Evolutionary conservation across 192 early-diverging fungal genomes (phyloP), one percentile per base, ranked within the genome.

Genomic region (Radiomyces spectabilis): DNA sequence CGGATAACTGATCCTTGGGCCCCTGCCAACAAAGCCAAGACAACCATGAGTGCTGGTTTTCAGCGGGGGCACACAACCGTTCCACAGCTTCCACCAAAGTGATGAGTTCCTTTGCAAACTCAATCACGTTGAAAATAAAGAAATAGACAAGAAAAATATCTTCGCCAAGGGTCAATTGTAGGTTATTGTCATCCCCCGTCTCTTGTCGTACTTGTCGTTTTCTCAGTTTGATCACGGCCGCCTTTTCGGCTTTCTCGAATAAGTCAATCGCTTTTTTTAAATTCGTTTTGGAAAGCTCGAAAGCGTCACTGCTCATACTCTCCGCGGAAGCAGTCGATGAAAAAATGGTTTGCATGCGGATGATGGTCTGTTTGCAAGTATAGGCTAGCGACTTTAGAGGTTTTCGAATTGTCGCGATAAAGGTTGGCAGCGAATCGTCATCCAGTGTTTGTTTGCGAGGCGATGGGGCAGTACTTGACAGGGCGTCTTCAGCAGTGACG

Each of bases 61-160:
- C 13, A 35, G 19, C 10, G 8, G 34, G 16, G n/a, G 37, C 15
- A 26, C 33, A 52, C 12, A 57, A 35, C 8, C 15, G 18, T 26
- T 57, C 43, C 1, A 52, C 62, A n/a, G 55, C 38, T 0, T 51
- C 57, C 10, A 87, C 72, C n/a, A 81, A 39, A 45, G 55, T 59
- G 4, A 73, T 38, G 4, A 91, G 59, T 54, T 89, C 87, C 41
- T 70, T 80, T 5, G 73, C 80, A 48, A 89, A 85, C 59, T 89
- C 87, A 69, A 82, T 80, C 49, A 88, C 61, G n/a, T 84, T 81
- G 48, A 88, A 89, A 7, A 85, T 81, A 61, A 89, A 89, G 53
- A 87, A 92, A 55, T 85, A 83, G 34, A 85, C 80, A 38, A 84
- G 53, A 46, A 87, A 88, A n/a, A 89, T 75, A 52, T 85, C 80